Base-by-base conservation (phyloP, 108 stramenopile species). In the Seminavis robusta region DNA sequence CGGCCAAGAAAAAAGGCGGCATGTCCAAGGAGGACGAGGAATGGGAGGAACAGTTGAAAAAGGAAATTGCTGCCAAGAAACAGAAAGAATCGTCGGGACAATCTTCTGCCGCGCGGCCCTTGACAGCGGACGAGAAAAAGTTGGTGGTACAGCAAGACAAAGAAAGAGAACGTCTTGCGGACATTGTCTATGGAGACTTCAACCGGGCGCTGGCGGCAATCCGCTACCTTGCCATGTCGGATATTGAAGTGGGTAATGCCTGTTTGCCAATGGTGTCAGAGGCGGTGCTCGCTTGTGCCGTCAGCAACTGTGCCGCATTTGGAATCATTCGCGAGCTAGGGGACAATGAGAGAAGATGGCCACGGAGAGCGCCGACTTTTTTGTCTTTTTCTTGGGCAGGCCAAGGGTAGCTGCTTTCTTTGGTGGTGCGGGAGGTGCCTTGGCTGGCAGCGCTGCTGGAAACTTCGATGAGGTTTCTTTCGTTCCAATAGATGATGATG, bases 11-110 rank as follows among this genome's bases (percentile, higher is more conserved):
- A 27, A 81, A 79, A 52, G 48, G 69, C 11, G 48, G 78, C 1
- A 63, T 61, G 51, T n/a, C n/a, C n/a, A 71, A 65, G 3, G 88
- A 84, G 43, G 90, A 91, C 7, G 93, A 94, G 44, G 90, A 89
- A 62, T 94, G 93, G 93, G 93, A 94, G 43, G 48, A 68, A 16
- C 81, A 94, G 48, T 70, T 91, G 6, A 91, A 86, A 58, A 86
- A 83, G 46, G 93, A 94, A 47, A 57, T 94, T 10, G 83, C 69
- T 32, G 65, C 52, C 24, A 90, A 87, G 67, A 80, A 81, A 59
- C 69, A 75, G 42, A 48, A 55, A 25, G 29, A 33, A 29, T 34
- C 34, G 32, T 63, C 25, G 30, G 38, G 15, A 43, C 21, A 26
- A 50, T 28, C 16, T 27, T 36, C 24, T 2, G 54, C 42, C 10